These are phyloP conservation scores for Clarireedia hainanense DNA, from an alignment of 2,329 filamentous ascomycete species.

Conservation along the genomic window DNA sequence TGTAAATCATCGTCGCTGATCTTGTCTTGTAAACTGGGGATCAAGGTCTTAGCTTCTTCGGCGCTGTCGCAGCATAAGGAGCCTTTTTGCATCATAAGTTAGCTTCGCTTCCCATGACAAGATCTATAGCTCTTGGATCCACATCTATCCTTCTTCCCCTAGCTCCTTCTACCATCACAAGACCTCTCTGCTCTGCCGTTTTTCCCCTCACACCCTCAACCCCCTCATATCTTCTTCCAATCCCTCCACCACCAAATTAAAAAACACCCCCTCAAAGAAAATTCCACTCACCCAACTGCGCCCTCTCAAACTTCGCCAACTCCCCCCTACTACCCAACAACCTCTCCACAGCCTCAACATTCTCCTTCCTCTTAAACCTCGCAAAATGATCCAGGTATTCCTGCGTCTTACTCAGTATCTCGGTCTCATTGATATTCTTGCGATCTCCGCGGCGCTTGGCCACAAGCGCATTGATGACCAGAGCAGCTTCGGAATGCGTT, in stretches of 20 bases:
- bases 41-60: conserved; percentile 93
- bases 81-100: conserved; percentile 43
- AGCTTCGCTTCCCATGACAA: not conserved
- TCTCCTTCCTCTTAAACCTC: conserved; percentile 91
- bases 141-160: too few species aligned
- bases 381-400: conserved; percentile 93
- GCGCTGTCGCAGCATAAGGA: conserved; percentile 86
- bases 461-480: conserved; percentile 86
- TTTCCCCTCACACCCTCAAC: not conserved
- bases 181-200: not conserved
- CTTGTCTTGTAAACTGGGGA: conserved; percentile 83
- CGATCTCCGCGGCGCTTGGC: conserved; percentile 70
- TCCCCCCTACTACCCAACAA: conserved; percentile 72
- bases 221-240: not conserved
- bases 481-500: conserved; percentile 82
- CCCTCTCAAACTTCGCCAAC: conserved; percentile 86
- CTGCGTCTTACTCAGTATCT: conserved; percentile 78
- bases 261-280: not conserved
- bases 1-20: conserved; percentile 84
- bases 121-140: not conserved
- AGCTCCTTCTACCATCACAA: too few species aligned
- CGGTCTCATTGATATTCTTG: conserved; percentile 77
- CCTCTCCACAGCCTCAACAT: conserved; percentile 88
- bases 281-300: conserved; percentile 65
- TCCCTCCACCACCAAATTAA: not conserved